Evolutionary conservation across 2,329 filamentous ascomycete species (phyloP), one percentile per base, ranked within the genome.

Genomic region (Aspergillus piperis): DNA sequence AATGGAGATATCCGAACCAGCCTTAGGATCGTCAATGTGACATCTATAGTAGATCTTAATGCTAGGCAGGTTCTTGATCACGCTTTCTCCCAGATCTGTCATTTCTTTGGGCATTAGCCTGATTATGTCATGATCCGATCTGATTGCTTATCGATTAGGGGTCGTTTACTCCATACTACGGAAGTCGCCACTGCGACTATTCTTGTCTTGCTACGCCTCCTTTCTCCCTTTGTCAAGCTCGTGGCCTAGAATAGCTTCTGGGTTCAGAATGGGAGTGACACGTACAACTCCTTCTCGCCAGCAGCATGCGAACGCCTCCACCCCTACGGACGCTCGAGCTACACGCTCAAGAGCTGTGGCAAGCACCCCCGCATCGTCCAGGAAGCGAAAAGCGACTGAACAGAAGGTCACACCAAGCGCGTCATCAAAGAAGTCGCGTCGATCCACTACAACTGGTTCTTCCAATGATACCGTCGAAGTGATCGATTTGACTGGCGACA

Each of bases 401-500:
- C 39, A 50, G 17, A n/a, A 25, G 10, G 36, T 51, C 38, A 3
- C 23, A 5, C 2, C 23, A 48, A 38, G 25, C 0, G 48, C 59
- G 15, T 25, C 64, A 4, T 27, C 54, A 2, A 67, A 64, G 38
- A 44, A 38, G 25, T 19, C 57, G 2, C 62, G 60, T n/a, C 36
- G 54, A 54, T 62, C 6, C 32, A 57, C 53, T 53, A 48, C 8
- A 8, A 30, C 21, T 10, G 17, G 21, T 8, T 52, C 52, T 5
- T n/a, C 58, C 15, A 58, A 17, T 3, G 17, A 49, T 17, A 17
- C 57, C 21, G 48, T 10, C n/a, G 54, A 66, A 15, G 59, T 64
- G 25, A 53, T 67, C 25, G 63, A 70, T 55, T 36, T 67, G 30
- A 70, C 65, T 3, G 49, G 55, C 19, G 58, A 64, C 19, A 57